Conservation (phyloP, 805 yeast species). For the Scheffersomyces spartinae region DNA sequence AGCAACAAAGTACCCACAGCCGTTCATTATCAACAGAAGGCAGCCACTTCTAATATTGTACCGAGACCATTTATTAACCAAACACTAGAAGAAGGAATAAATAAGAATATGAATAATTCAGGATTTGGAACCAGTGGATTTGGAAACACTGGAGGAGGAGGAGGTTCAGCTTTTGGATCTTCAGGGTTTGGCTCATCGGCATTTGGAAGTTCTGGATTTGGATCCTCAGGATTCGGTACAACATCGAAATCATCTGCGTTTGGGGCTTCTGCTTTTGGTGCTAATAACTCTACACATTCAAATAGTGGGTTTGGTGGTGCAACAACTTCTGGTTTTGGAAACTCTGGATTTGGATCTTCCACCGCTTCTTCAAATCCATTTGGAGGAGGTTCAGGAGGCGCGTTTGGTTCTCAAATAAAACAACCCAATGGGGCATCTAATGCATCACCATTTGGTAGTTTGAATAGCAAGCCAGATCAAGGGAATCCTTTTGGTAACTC, state of each 20-base stretch:
- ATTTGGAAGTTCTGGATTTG: slow-evolving; percentile 4
- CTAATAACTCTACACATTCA: not conserved
- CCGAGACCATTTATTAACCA: slow-evolving; percentile 19
- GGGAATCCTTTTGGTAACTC: slow-evolving; percentile 7
- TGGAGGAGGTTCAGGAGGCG: slow-evolving; percentile 6
- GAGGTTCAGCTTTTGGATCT: slow-evolving; percentile 2
- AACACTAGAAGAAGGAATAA: slow-evolving; percentile 16
- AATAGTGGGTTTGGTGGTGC: slow-evolving; percentile 1
- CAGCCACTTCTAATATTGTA: slow-evolving; percentile 8
- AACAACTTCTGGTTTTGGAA: slow-evolving; percentile 6
- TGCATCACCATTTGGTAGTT: slow-evolving; percentile 4
- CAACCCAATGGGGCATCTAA: too few species aligned
- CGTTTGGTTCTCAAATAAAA: too few species aligned
- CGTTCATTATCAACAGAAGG: slow-evolving; percentile 43
- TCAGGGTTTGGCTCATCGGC: slow-evolving; percentile 5
- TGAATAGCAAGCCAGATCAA: too few species aligned
- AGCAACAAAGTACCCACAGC: slow-evolving; percentile 34
- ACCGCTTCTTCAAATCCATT: slow-evolving; percentile 2
- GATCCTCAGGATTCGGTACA: slow-evolving; percentile 4
- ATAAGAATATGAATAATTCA: slow-evolving; percentile 9
- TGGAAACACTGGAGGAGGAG: slow-evolving; percentile 2
- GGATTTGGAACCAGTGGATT: slow-evolving; percentile 4
- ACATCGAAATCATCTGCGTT: not conserved
- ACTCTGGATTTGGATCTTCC: slow-evolving; percentile 6
- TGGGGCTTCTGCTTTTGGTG: slow-evolving; percentile 2